Evolutionary conservation across 441 rosid genomes (phyloP), one percentile per base, ranked within the genome.

Genomic region (Eruca vesicaria): DNA sequence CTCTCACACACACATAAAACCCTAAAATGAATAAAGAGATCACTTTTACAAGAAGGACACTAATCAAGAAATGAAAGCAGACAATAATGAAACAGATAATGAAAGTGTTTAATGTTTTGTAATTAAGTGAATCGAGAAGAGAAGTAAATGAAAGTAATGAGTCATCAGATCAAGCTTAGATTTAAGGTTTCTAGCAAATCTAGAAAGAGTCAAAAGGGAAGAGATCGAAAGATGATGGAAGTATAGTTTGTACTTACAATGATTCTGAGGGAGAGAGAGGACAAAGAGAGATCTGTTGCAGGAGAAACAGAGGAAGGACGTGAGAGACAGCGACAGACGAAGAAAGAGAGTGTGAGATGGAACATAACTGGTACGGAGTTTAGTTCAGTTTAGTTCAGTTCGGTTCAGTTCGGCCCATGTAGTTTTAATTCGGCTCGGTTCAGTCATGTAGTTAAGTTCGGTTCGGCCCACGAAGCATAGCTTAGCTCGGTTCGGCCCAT

Each of bases 1-100:
- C 35, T 32, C 78, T 75, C 18, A 55, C 66, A 38, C 52, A 69
- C 7, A 61, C 26, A 52, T 1, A 69, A 11, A 62, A 71, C 56
- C 80, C 72, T 75, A 71, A 45, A 43, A n/a, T 14, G 53, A 64
- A 64, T 45, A 23, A 41, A 9, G 57, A 48, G 65, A 76, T 57
- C 53, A 63, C 4, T 53, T 12, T 5, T 18, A 21, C 52, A 64
- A 56, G 61, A 32, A 69, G 1, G 62, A 36, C 7, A 32, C 62
- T 16, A 58, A 71, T 65, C 48, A 5, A 58, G 18, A 64, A 21
- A 32, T 11, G 21, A 50, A 36, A 18, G 23, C 4, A 18, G 3
- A 11, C 14, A 7, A 16, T 16, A 16, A 55, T 5, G 15, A 12
- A 2, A 67, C 7, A 4, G 14, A 23, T 19, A 20, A 11, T 38